Conservation (phyloP, 2,329 filamentous ascomycete genomes). For the Colletotrichum coccodes region DNA sequence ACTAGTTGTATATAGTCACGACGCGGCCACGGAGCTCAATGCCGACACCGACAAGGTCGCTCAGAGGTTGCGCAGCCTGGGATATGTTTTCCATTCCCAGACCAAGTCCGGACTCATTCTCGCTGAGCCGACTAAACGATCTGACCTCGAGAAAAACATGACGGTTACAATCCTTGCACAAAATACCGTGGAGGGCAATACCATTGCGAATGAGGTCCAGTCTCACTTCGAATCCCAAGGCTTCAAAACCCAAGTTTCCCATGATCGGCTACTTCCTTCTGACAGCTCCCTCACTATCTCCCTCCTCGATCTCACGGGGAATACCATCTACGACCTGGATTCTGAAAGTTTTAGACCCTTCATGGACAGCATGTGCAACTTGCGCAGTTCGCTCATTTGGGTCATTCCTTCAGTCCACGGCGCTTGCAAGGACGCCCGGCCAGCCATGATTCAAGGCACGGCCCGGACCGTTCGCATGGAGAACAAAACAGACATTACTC, state of each 20-base stretch:
- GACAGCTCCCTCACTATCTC: too few species aligned
- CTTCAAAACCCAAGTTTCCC: neutral
- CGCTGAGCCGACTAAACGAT: neutral
- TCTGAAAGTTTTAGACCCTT: constrained; percentile 24
- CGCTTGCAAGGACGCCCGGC: constrained; percentile 38
- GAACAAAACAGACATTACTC: constrained; percentile 37
- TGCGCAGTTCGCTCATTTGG: constrained; percentile 40
- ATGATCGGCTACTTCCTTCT: too few species aligned
- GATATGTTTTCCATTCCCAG: constrained; percentile 5
- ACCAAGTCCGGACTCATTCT: neutral
- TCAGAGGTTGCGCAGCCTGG: neutral
- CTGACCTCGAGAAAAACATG: neutral
- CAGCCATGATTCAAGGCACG: constrained; percentile 40
- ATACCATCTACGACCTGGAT: constrained; percentile 39
- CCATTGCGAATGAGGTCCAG: neutral
- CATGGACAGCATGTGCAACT: constrained; percentile 16
- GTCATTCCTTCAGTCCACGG: constrained; percentile 40
- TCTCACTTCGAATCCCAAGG: neutral
- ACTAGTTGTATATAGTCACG: neutral
- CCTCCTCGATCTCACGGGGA: constrained; percentile 38
- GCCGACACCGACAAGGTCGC: neutral
- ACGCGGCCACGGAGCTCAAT: accelerated
- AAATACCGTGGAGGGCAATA: neutral
- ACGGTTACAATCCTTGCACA: neutral
- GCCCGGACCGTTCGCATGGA: constrained; percentile 43